A percentile compares a stretch with the other conserved stretches of the same genome.
Conservation (phyloP, 306 rosid genomes). For the Carpinus viminea region DNA sequence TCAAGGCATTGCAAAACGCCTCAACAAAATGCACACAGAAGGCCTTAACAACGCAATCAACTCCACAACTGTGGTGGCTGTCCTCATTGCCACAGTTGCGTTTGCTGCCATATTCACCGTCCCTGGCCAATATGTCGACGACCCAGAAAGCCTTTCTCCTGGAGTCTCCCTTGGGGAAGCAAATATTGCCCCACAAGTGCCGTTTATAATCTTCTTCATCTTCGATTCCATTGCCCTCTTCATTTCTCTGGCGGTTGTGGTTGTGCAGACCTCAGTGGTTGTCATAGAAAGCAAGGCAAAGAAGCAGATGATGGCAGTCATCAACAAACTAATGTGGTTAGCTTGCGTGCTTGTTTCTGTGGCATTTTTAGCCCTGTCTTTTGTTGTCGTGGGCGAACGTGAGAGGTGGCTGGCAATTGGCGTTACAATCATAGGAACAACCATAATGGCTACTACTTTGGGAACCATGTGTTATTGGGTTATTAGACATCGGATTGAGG, state of each 20-base stretch:
- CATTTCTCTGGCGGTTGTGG: slow-evolving; percentile 92
- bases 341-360: slow-evolving; percentile 85
- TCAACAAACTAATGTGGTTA: slow-evolving; percentile 97
- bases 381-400: slow-evolving; percentile 77
- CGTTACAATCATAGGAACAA: slow-evolving; percentile 80
- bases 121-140: slow-evolving; percentile 87
- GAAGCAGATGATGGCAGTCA: slow-evolving; percentile 97
- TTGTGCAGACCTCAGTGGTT: slow-evolving; percentile 94
- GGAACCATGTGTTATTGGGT: slow-evolving; percentile 96
- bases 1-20: slow-evolving; percentile 94
- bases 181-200: slow-evolving; percentile 58
- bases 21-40: slow-evolving; percentile 86
- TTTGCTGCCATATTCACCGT: slow-evolving; percentile 93
- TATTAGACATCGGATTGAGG: slow-evolving; percentile 80
- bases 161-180: slow-evolving; percentile 87
- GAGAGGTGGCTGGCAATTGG: slow-evolving; percentile 83
- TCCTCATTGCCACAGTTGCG: slow-evolving; percentile 93
- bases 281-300: slow-evolving; percentile 95
- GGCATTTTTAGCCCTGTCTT: slow-evolving; percentile 84
- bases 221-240: slow-evolving; percentile 88
- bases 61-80: slow-evolving; percentile 95
- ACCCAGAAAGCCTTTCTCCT: slow-evolving; percentile 43
- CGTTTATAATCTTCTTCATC: slow-evolving; percentile 74
- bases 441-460: slow-evolving; percentile 86
- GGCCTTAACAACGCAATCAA: slow-evolving; percentile 97